Base-by-base conservation (phyloP, 805 yeast species). In the Starmerella bombi region DNA sequence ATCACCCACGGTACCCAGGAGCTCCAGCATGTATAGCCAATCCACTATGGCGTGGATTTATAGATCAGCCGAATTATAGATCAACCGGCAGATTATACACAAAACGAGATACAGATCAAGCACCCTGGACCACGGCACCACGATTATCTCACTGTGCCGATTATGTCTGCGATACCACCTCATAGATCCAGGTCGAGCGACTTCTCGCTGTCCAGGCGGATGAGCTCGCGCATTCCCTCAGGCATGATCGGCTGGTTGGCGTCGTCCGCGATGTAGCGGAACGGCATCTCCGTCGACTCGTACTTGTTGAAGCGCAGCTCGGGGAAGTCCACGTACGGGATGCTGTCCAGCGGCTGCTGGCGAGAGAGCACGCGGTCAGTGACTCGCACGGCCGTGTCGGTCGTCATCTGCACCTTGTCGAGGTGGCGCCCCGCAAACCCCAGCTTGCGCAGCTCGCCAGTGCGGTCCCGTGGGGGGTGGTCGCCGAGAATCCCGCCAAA, bases 231-330 rank as follows among this genome's bases (percentile, higher is more conserved):
- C 97, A 88, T 88, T 0, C 97, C 97, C 41, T 72, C 71, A 1
- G 98, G 98, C 55, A 88, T 66, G 9, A 91, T 80, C 1, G 98
- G 97, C 45, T 72, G 69, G 3, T 73, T 74, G 1, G 69, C 51
- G 0, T 54, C 58, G 51, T 80, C 81, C 43, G 77, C 61, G 15
- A 88, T 79, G 54, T 88, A 88, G 56, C 98, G 70, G 64, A 88
- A 88, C 3, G 98, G 98, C 98, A 88, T 88, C 57, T 88, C 96
- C 0, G 95, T 85, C 3, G 93, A 81, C 60, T 91, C 98, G 55
- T 81, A 74, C 58, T 78, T 79, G 60, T 68, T 78, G 64, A 81
- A 88, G 57, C 84, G 74, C 51, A 88, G 79, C 60, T 88, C 97
- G 3, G 98, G 98, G 57, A 82, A 85, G 59, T 91, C 97, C 38